Evolutionary conservation across 441 rosid species (phyloP).

Genomic region (Gossypium trilobum): DNA sequence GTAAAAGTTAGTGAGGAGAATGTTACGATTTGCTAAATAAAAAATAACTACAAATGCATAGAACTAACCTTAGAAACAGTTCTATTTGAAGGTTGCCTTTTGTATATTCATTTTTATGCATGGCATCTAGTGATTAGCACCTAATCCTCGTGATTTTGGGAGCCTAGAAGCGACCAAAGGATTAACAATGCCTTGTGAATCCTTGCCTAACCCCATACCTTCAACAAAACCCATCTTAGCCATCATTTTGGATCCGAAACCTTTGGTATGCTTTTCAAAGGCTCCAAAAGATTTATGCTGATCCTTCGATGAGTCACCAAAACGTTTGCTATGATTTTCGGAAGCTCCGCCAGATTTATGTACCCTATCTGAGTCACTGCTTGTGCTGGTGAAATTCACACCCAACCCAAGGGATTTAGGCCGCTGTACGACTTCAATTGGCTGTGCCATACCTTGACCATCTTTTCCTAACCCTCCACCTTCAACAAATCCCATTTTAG

Average conservation of each 20-base stretch:
- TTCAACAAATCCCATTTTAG: constrained; percentile 76
- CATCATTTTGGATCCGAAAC: constrained; percentile 92
- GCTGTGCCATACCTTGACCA: constrained; percentile 67
- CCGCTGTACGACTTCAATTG: constrained; percentile 71
- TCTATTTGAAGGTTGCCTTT: not conserved
- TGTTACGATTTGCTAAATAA: not conserved
- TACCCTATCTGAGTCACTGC: constrained; percentile 22
- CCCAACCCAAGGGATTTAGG: constrained; percentile 90
- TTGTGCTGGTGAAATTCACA: constrained; percentile 35
- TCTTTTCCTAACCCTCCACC: constrained; percentile 86
- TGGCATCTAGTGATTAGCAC: constrained; percentile 39
- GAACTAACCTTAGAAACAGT: not conserved
- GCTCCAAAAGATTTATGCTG: constrained; percentile 37
- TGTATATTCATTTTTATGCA: not conserved
- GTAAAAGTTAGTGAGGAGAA: not conserved
- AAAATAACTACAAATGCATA: not conserved
- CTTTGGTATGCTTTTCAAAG: constrained; percentile 76
- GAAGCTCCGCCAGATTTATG: constrained; percentile 3
- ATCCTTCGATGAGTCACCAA: constrained; percentile 17
- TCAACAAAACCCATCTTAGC: constrained; percentile 83
- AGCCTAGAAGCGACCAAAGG: constrained; percentile 56
- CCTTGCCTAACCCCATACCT: constrained; percentile 71
- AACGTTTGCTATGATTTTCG: not conserved
- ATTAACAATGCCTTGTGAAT: constrained; percentile 66
- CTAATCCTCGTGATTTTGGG: constrained; percentile 65